Conservation (phyloP, 2,329 filamentous ascomycete species). For the Chrysoporthe cubensis region DNA sequence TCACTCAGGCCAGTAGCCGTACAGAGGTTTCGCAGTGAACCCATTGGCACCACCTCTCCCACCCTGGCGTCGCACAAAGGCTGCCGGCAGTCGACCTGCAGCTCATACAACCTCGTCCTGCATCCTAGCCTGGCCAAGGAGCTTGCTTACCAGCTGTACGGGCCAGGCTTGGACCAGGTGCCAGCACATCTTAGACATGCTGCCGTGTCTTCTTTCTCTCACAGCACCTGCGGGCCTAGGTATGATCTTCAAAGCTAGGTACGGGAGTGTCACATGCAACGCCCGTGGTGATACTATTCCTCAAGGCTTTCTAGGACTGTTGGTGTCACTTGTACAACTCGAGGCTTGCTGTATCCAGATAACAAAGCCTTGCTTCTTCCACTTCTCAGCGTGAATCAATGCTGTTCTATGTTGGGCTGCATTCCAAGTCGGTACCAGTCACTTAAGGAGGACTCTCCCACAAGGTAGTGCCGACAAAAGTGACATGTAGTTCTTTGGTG, state of each 20-base stretch:
- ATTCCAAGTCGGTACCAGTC: background rate
- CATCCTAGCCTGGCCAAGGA: constrained; percentile 8
- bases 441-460: background rate
- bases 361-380: background rate
- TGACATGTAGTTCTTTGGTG: background rate
- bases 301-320: background rate
- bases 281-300: background rate
- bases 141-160: constrained; percentile 18
- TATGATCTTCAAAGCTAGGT: background rate
- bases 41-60: constrained; percentile 18
- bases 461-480: background rate
- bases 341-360: background rate
- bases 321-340: background rate
- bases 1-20: constrained; percentile 24
- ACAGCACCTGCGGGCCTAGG: background rate
- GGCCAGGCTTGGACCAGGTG: background rate
- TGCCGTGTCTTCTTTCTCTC: background rate
- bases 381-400: background rate
- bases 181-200: constrained; percentile 20
- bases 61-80: constrained; percentile 23
- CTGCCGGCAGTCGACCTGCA: constrained; percentile 28
- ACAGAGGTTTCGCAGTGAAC: constrained; percentile 27
- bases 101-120: constrained; percentile 17
- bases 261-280: background rate
- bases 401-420: background rate